Evolutionary conservation across 2,329 filamentous ascomycete genomes (phyloP).

Genomic region (Alternaria gaisen): DNA sequence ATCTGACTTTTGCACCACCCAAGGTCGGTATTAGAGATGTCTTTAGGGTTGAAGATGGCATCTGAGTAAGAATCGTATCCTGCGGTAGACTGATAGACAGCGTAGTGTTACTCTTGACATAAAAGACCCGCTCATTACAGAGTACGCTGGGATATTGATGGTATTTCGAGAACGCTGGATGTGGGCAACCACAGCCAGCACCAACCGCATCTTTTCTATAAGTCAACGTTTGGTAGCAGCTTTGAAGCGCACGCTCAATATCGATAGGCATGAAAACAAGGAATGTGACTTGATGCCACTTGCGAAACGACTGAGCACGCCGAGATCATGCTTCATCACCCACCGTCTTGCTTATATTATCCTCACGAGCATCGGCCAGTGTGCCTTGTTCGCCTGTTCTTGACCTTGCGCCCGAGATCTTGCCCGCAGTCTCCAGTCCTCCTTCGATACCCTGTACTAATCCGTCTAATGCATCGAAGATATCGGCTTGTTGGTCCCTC

Average conservation of each 20-base stretch:
- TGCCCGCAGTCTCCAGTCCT: constrained; percentile 46
- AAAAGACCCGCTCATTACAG: background rate
- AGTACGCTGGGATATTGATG: background rate
- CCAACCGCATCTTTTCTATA: background rate
- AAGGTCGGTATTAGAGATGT: background rate
- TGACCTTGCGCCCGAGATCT: constrained; percentile 35
- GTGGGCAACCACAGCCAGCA: background rate
- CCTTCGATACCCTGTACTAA: constrained; percentile 50
- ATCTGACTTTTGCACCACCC: too few relatives aligned
- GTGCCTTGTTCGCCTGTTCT: constrained; percentile 22
- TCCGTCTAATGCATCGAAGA: constrained; percentile 48
- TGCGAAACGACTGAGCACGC: background rate
- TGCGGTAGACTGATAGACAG: background rate
- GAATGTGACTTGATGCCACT: background rate
- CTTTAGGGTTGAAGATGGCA: background rate
- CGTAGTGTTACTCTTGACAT: background rate
- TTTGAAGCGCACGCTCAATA: background rate
- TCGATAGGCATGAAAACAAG: background rate
- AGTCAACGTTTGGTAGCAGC: background rate
- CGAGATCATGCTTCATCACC: constrained; percentile 12
- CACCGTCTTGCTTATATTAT: constrained; percentile 11
- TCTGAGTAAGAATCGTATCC: background rate
- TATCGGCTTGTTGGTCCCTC: constrained; percentile 44
- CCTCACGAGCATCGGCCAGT: constrained; percentile 7
- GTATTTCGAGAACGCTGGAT: background rate